A percentile compares a stretch with the other conserved stretches of the same genome.
These are phyloP conservation scores for Hypomontagnella monticulosa DNA, from an alignment of 495 filamentous ascomycete species.

Conservation along the genomic window DNA sequence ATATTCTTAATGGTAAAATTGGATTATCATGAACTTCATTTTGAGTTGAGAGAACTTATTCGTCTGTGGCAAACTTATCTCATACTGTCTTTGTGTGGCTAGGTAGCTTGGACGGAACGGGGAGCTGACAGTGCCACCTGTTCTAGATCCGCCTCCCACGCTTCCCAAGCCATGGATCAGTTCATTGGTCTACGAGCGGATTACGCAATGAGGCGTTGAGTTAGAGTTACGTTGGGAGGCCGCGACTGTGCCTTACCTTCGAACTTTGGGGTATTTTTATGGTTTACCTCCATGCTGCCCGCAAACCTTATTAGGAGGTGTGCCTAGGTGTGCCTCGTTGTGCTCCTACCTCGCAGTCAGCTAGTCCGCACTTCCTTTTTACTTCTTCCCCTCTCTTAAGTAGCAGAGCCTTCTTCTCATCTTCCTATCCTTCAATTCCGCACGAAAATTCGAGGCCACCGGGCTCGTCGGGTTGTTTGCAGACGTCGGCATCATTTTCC, in stretches of 20 bases:
- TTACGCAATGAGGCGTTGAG: conserved; percentile 39
- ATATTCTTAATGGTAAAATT: too few relatives aligned
- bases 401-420: conserved; percentile 11
- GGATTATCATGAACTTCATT: too few relatives aligned
- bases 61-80: too few relatives aligned
- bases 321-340: conserved; percentile 14
- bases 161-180: conserved; percentile 10
- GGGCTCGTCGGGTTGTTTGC: not conserved
- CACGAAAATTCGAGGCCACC: conserved; percentile 1
- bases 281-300: conserved; percentile 12
- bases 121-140: not conserved
- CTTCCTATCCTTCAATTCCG: not conserved
- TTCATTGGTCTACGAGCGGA: conserved; percentile 22
- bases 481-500: conserved; percentile 13
- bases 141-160: not conserved
- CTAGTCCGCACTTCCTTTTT: not conserved
- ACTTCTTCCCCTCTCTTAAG: conserved; percentile 5
- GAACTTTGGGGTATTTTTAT: conserved; percentile 8
- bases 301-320: conserved; percentile 28
- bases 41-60: too few relatives aligned
- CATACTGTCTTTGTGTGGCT: too few relatives aligned
- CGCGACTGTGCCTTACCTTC: conserved; percentile 15
- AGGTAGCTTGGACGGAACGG: not conserved
- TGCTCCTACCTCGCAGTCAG: conserved; percentile 19
- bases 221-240: conserved; percentile 31